Conservation (phyloP, 1,284 basidiomycete genomes). For the Trichosporon sp. region DNA sequence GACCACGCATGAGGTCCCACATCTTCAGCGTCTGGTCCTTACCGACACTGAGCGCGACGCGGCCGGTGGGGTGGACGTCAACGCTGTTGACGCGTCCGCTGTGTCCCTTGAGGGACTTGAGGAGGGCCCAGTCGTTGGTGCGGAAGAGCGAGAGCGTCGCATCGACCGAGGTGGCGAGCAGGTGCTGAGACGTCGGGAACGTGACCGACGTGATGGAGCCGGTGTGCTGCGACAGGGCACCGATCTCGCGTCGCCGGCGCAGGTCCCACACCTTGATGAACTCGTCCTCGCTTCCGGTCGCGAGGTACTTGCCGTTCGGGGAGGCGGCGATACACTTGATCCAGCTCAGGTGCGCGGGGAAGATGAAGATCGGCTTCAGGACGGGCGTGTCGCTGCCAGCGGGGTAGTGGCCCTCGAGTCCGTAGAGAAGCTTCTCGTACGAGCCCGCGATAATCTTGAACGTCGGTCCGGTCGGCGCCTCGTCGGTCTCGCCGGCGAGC, state of each 20-base stretch:
- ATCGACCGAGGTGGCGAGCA: constrained; percentile 87
- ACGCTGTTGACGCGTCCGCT: constrained; percentile 87
- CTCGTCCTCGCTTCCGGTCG: constrained; percentile 91
- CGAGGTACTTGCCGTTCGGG: constrained; percentile 92
- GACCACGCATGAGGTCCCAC: constrained; percentile 98
- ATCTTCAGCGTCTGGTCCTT: constrained; percentile 86
- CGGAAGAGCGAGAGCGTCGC: constrained; percentile 86
- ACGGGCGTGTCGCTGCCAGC: constrained; percentile 37
- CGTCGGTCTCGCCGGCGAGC: constrained; percentile 12
- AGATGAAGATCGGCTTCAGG: constrained; percentile 86
- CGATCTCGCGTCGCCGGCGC: constrained; percentile 83
- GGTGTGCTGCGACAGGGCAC: constrained; percentile 87
- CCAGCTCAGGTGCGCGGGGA: constrained; percentile 92
- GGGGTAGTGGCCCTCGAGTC: constrained; percentile 68
- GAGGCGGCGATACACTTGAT: constrained; percentile 86
- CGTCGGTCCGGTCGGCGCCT: constrained; percentile 46
- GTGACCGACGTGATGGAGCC: constrained; percentile 87
- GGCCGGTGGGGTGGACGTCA: constrained; percentile 87
- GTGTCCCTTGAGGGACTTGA: constrained; percentile 87
- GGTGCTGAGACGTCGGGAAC: constrained; percentile 85
- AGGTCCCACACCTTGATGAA: constrained; percentile 98
- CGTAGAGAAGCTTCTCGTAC: constrained; percentile 94
- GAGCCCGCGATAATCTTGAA: constrained; percentile 89
- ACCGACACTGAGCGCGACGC: constrained; percentile 87
- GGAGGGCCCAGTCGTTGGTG: constrained; percentile 87